Conservation (phyloP, 345 rosid genomes). For the Lagerstroemia speciosa region DNA sequence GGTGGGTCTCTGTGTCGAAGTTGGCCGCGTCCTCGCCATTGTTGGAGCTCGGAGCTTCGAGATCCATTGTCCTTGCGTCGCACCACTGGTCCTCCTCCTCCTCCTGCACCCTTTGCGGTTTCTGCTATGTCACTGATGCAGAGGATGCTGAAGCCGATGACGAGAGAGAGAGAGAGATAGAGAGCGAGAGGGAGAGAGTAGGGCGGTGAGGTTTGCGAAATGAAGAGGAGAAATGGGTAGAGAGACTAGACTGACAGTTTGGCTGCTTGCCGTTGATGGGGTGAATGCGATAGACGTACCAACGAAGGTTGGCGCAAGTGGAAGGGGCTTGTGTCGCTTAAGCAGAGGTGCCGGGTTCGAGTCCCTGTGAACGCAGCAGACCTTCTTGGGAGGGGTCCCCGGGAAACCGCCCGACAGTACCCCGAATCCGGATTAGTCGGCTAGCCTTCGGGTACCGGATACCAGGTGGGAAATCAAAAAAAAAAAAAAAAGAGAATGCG, state of each 20-base stretch:
- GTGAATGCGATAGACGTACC: no score
- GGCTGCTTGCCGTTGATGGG: neutral
- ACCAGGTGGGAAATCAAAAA: no score
- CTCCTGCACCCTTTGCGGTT: neutral
- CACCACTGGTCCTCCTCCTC: neutral
- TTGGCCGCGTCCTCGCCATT: constrained; percentile 5
- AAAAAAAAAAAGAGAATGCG: no score
- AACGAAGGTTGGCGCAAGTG: no score
- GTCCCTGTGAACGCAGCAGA: no score
- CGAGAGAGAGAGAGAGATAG: neutral
- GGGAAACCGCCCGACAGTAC: no score
- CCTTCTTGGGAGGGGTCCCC: no score
- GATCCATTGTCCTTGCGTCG: neutral
- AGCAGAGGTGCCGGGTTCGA: no score
- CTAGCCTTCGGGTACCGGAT: no score
- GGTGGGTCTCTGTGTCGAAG: neutral
- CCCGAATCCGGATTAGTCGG: no score
- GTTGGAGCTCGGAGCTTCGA: constrained; percentile 12
- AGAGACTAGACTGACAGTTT: neutral
- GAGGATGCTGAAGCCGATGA: constrained; percentile 3
- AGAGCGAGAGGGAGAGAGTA: neutral
- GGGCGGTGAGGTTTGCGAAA: neutral
- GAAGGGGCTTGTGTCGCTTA: no score
- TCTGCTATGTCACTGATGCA: neutral
- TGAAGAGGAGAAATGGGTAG: neutral